Evolutionary conservation across 140 eudicot genomes (phyloP).

Genomic region (Senecio squalidus): DNA sequence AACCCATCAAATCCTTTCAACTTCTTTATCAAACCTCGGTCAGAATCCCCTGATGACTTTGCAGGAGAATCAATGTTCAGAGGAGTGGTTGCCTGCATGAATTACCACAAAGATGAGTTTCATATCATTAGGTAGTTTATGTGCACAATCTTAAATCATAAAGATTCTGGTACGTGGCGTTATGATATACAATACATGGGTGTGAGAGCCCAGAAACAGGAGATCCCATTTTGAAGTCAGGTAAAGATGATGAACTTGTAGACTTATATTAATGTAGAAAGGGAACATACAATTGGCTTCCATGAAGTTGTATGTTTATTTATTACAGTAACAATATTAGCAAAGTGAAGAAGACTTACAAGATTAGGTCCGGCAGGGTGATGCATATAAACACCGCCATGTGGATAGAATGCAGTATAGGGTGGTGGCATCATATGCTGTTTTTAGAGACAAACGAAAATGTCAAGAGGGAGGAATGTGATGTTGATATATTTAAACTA

Average conservation of each 20-base stretch:
- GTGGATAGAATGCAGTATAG: conserved; percentile 71
- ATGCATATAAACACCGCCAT: conserved; percentile 85
- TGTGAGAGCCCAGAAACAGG: no score
- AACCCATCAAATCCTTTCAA: conserved; percentile 76
- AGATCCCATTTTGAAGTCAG: no score
- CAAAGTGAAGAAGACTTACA: conserved; percentile 40
- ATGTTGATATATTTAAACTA: neutral
- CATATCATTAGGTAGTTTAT: no score
- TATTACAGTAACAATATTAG: neutral
- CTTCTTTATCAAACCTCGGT: conserved; percentile 56
- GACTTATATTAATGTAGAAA: neutral
- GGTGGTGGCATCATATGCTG: conserved; percentile 33
- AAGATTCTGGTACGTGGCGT: no score
- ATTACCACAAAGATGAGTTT: conserved; percentile 4
- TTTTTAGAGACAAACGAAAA: neutral
- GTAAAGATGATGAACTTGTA: no score
- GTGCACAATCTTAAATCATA: no score
- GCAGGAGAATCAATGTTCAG: conserved; percentile 52
- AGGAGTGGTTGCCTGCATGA: conserved; percentile 55
- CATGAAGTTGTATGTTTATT: no score
- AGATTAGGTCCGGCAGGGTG: conserved; percentile 74
- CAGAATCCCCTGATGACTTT: conserved; percentile 62
- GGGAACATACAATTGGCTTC: no score
- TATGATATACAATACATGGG: no score
- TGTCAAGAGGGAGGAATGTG: neutral